Evolutionary conservation across 129 eudicot species (phyloP).

Genomic region (Artemisia tridentata): DNA sequence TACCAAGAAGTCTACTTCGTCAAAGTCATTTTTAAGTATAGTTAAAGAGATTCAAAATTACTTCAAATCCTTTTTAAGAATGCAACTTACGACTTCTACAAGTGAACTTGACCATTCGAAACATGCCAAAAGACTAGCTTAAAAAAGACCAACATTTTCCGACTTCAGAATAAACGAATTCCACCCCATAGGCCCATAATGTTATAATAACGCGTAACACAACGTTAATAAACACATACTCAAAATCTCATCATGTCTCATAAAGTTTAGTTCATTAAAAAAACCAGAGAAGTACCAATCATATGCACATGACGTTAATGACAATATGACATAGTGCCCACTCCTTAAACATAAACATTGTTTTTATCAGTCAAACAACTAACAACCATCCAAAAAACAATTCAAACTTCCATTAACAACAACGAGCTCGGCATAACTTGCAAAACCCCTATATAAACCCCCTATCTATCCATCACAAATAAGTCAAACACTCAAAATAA

Average conservation of each 20-base stretch:
- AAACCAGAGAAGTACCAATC: slow-evolving; percentile 30
- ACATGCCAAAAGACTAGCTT: not conserved
- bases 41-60: not conserved
- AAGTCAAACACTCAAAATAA: slow-evolving; percentile 27
- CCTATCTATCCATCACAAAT: slow-evolving; percentile 21
- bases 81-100: not conserved
- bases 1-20: not conserved
- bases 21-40: not conserved
- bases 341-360: slow-evolving; percentile 38
- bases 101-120: slow-evolving; percentile 1
- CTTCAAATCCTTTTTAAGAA: not conserved
- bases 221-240: slow-evolving; percentile 20
- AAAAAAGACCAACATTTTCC: not conserved
- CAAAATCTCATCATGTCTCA: not conserved
- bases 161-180: not conserved
- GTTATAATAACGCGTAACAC: not conserved
- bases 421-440: slow-evolving; percentile 32
- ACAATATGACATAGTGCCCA: slow-evolving; percentile 26
- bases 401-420: slow-evolving; percentile 9
- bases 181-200: not conserved
- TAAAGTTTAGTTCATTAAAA: not conserved
- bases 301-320: slow-evolving; percentile 16
- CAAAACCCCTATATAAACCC: slow-evolving; percentile 29
- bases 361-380: slow-evolving; percentile 47
- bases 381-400: slow-evolving; percentile 37